Conservation (phyloP, 2,329 filamentous ascomycete genomes). For the Reticulascus tulasneorum region DNA sequence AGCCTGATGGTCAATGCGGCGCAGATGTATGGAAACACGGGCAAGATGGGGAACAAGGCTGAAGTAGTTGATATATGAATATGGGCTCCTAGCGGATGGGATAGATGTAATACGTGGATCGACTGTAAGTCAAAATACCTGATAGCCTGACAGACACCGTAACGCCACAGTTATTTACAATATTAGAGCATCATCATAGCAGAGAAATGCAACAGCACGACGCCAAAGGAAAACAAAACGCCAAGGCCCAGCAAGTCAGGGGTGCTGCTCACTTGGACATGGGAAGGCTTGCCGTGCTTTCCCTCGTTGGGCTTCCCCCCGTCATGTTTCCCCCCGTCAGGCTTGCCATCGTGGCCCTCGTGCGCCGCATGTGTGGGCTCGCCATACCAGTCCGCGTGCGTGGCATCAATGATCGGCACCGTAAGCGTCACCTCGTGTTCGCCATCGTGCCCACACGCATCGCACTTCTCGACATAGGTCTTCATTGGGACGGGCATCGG, state of each 20-base stretch:
- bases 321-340: slow-evolving; percentile 2
- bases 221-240: no score
- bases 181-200: no score
- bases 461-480: slow-evolving; percentile 23
- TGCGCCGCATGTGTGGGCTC: slow-evolving; percentile 7
- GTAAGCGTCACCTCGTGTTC: slow-evolving; percentile 29
- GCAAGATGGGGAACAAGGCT: slow-evolving; percentile 37
- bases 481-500: slow-evolving; percentile 20
- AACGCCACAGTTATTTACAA: no score
- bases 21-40: slow-evolving; percentile 51
- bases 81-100: no score
- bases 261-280: slow-evolving; percentile 5
- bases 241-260: no score
- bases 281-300: no score
- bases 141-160: no score
- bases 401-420: slow-evolving; percentile 20
- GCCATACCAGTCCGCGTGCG: no score
- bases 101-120: no score
- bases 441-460: slow-evolving; percentile 25
- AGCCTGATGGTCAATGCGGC: slow-evolving; percentile 54
- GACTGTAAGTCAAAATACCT: no score
- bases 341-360: slow-evolving; percentile 4
- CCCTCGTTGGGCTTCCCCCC: neutral
- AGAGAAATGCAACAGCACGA: no score
- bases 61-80: slow-evolving; percentile 32